A percentile compares a stretch with the other conserved stretches of the same genome.
Evolutionary conservation across 73 alveolate genomes (phyloP).

Genomic region (Symbiodinium pilosum): DNA sequence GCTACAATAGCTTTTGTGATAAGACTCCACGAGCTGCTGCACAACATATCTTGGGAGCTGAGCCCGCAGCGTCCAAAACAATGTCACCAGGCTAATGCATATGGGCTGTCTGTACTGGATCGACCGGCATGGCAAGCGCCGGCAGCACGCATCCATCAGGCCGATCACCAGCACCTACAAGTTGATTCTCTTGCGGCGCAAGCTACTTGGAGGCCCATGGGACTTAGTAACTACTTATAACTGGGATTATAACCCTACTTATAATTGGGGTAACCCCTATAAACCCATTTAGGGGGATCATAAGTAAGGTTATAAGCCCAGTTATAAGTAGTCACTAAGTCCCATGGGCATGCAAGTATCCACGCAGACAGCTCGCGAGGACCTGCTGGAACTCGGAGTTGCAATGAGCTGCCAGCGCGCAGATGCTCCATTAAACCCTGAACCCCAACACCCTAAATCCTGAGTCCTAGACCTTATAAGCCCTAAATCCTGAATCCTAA

Average conservation of each 20-base stretch:
- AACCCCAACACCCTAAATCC: background rate
- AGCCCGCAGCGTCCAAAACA: slow-evolving; percentile 4
- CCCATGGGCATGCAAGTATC: too few relatives aligned
- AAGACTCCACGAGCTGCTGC: slow-evolving; percentile 14
- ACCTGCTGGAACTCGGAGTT: too few relatives aligned
- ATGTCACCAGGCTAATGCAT: slow-evolving; percentile 1
- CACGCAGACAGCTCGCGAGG: too few relatives aligned
- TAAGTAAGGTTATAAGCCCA: too few relatives aligned
- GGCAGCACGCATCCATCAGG: background rate
- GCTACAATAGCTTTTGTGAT: background rate
- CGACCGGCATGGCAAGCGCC: slow-evolving; percentile 20
- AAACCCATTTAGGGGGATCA: too few relatives aligned
- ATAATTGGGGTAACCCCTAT: too few relatives aligned
- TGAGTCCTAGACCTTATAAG: background rate
- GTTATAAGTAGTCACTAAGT: too few relatives aligned
- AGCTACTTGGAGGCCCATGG: too few relatives aligned
- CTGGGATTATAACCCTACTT: too few relatives aligned
- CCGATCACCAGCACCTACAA: slow-evolving; percentile 2
- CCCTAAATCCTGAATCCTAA: background rate
- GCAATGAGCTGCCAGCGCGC: too few relatives aligned
- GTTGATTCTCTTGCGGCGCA: slow-evolving; percentile 8
- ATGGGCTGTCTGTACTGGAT: slow-evolving; percentile 5
- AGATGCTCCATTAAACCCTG: background rate
- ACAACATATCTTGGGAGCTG: background rate
- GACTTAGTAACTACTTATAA: too few relatives aligned